These are phyloP conservation scores for Hygrophoropsis aurantiaca DNA, from an alignment of 768 basidiomycete species.

Conservation along the genomic window DNA sequence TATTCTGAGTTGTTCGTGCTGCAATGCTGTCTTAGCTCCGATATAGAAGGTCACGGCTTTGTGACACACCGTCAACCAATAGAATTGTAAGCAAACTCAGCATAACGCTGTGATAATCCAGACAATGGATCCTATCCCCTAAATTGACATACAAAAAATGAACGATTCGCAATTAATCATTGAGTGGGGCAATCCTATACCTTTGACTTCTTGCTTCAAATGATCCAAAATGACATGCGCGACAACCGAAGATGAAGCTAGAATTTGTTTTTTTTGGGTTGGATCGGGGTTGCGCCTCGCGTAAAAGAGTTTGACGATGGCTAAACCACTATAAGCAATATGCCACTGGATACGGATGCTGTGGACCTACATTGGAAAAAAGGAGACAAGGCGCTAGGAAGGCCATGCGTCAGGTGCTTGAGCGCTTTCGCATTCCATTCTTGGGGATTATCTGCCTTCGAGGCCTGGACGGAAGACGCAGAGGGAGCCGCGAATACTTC, in stretches of 20 bases:
- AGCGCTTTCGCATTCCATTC: slow-evolving; percentile 74
- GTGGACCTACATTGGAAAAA: slow-evolving; percentile 77
- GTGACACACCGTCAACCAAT: slow-evolving; percentile 56
- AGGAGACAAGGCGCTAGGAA: slow-evolving; percentile 73
- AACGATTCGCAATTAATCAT: too few relatives aligned
- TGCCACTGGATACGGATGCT: background rate
- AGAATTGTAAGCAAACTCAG: slow-evolving; percentile 50
- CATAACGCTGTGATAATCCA: slow-evolving; percentile 55
- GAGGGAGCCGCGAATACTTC: slow-evolving; percentile 21
- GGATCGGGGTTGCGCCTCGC: slow-evolving; percentile 75
- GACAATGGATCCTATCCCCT: slow-evolving; percentile 43
- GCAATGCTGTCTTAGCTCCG: slow-evolving; percentile 6
- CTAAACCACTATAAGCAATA: slow-evolving; percentile 43
- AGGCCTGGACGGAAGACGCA: slow-evolving; percentile 21
- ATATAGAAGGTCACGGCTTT: background rate
- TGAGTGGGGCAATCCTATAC: slow-evolving; percentile 44
- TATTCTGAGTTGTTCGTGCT: slow-evolving; percentile 78
- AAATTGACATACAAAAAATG: too few relatives aligned
- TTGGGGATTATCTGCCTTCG: slow-evolving; percentile 44
- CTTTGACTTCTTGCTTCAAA: slow-evolving; percentile 49
- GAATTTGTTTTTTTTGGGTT: slow-evolving; percentile 75
- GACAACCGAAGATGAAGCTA: slow-evolving; percentile 64
- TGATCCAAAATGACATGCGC: slow-evolving; percentile 75
- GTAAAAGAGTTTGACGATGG: slow-evolving; percentile 85
- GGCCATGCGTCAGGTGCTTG: slow-evolving; percentile 75